Evolutionary conservation across 176 grass and related monocot species (phyloP), one percentile per base, ranked within the genome.

Genomic region (Leersia perrieri): DNA sequence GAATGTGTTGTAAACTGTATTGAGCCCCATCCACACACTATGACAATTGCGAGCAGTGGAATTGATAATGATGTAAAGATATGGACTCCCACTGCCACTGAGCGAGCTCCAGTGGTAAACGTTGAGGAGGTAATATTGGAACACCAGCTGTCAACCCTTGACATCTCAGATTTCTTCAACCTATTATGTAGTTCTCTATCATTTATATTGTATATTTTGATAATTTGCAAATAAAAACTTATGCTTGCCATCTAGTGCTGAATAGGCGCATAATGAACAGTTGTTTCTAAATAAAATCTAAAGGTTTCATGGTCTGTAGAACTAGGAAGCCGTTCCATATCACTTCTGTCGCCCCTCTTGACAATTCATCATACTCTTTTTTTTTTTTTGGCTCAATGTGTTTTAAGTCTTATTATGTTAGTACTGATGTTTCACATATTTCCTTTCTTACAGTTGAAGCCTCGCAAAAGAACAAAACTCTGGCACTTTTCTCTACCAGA

Each of bases 1-100:
- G 89, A 80, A 25, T 90, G 87, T 36, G 85, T 91, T 33, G 92
- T 98, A 16, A 98, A 94, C 82, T 98, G 90, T 63, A 92, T 98
- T 40, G 95, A 94, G 83, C 75, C 92, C 47, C 95, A 98, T 70
- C 95, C 92, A 35, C 65, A 82, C 84, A 29, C 40, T 57, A 87
- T 91, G 64, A 69, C 85, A 36, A 76, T 98, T 70, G 95, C 92
- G 63, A 98, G 87, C 53, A 79, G 90, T 57, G 92, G 95, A 68
- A 90, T 98, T 85, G 95, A 98, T 62, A 92, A 87, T 53, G 95
- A 94, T 84, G 80, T 98, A 30, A 94, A 94, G 88, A 80, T 98
- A 76, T 94, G 92, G 95, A 89, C 87, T 29, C 95, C 95, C 47
- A 89, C 79, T 87, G 86, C 88, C 30, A 78, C 38, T 31, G 95